Percentiles rank a stretch among this genome's conserved stretches.
These are phyloP conservation scores for Pluteus cervinus DNA, from an alignment of 768 basidiomycete species.

Conservation along the genomic window DNA sequence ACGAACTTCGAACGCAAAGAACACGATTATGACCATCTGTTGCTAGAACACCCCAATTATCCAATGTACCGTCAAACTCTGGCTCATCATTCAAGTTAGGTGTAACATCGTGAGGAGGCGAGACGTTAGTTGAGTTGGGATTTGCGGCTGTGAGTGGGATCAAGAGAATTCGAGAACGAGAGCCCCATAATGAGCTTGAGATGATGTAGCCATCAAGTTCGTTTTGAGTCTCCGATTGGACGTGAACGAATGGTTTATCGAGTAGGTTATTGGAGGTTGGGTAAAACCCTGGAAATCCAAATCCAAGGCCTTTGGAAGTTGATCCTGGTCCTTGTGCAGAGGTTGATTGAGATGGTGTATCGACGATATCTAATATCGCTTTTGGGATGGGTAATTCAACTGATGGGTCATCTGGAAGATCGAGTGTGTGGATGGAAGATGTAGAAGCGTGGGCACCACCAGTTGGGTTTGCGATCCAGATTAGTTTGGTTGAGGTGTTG, in stretches of 20 bases:
- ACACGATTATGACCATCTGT: slow-evolving; percentile 37
- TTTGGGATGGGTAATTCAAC: too few species aligned
- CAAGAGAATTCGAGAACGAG: slow-evolving; percentile 42
- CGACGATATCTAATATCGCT: too few species aligned
- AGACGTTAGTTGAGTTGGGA: too few species aligned
- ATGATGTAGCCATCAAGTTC: too few species aligned
- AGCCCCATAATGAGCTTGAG: slow-evolving; percentile 49
- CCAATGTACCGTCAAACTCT: slow-evolving; percentile 23
- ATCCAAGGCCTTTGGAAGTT: not conserved
- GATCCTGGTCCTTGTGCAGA: not conserved
- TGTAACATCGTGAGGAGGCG: not conserved
- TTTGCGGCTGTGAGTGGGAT: slow-evolving; percentile 34
- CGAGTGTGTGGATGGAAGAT: slow-evolving; percentile 38
- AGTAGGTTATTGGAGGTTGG: slow-evolving; percentile 41
- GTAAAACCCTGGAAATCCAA: slow-evolving; percentile 60
- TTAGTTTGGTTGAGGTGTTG: slow-evolving; percentile 23
- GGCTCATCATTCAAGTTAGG: too few species aligned
- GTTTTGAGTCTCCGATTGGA: slow-evolving; percentile 12
- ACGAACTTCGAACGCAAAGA: slow-evolving; percentile 46
- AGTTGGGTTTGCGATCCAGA: slow-evolving; percentile 49
- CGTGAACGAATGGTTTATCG: slow-evolving; percentile 30
- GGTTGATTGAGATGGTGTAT: not conserved
- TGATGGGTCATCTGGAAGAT: too few species aligned
- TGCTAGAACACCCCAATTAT: slow-evolving; percentile 50
- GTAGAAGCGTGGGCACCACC: slow-evolving; percentile 61